A percentile compares a stretch with the other conserved stretches of the same genome.
Conservation (phyloP, 1,284 basidiomycete genomes). For the Malassezia restricta region DNA sequence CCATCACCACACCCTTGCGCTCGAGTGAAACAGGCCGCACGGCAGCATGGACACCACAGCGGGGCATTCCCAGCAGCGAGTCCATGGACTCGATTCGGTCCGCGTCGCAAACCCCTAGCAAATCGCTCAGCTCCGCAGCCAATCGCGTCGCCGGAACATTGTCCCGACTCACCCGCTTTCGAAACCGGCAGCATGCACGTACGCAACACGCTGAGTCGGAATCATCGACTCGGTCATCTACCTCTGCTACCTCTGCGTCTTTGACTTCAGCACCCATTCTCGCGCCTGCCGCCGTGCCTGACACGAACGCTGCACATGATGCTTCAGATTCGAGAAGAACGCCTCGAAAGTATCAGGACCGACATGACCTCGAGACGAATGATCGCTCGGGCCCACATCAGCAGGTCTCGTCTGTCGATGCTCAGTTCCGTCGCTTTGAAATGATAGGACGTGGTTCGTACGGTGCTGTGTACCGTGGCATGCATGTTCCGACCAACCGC, state of each 20-base stretch:
- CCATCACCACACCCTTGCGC: no score
- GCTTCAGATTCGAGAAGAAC: no score
- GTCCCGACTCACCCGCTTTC: constrained; percentile 14
- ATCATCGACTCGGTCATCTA: no score
- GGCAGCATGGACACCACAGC: neutral
- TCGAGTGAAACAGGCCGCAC: no score
- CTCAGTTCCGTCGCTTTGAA: constrained; percentile 33
- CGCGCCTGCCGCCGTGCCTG: no score
- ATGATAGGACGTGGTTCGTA: constrained; percentile 43
- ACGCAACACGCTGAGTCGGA: no score
- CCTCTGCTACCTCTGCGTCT: no score
- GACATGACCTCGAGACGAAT: no score
- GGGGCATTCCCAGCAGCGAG: neutral
- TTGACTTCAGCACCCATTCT: no score
- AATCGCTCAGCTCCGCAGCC: constrained; percentile 8
- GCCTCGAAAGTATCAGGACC: no score
- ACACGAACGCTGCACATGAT: no score
- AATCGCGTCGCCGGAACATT: constrained; percentile 13
- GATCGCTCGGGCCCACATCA: no score
- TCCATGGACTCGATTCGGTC: neutral
- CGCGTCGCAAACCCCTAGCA: neutral
- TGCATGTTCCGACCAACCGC: constrained; percentile 68
- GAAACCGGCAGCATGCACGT: neutral
- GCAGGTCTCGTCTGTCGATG: constrained; percentile 11
- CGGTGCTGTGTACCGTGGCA: constrained; percentile 44